phyloP scores from a whole-genome alignment of 2,329 filamentous ascomycete species.

The Fusarium camptoceras region DNA sequence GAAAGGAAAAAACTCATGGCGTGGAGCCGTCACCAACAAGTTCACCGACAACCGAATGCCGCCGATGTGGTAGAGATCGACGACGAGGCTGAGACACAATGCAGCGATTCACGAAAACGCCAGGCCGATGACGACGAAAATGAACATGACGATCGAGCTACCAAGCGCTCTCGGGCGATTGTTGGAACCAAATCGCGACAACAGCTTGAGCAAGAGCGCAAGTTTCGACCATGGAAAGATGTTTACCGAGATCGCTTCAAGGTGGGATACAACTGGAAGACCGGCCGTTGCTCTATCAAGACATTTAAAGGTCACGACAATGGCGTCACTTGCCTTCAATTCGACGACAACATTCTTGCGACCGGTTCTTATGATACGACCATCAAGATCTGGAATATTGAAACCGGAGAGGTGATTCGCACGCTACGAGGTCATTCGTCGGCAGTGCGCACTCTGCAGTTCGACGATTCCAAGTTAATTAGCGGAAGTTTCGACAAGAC shows the following conservation, averaged over 20 bases:
- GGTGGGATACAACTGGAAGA: constrained; percentile 97
- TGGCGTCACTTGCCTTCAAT: constrained; percentile 66
- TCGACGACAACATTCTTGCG: constrained; percentile 90
- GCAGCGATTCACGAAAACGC: constrained; percentile 52
- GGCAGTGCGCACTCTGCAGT: constrained; percentile 89
- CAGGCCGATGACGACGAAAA: constrained; percentile 48
- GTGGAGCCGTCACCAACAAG: constrained; percentile 86
- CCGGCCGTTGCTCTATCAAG: constrained; percentile 86
- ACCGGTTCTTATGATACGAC: constrained; percentile 96
- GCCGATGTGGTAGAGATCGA: constrained; percentile 44
- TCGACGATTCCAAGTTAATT: constrained; percentile 91
- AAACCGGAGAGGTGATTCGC: constrained; percentile 86
- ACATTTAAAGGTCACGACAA: constrained; percentile 88
- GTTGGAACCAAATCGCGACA: constrained; percentile 46
- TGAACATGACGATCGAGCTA: constrained; percentile 36
- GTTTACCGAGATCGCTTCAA: constrained; percentile 96
- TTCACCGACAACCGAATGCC: constrained; percentile 56
- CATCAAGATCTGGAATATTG: constrained; percentile 95
- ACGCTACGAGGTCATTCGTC: constrained; percentile 85
- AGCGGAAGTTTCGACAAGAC: constrained; percentile 89
- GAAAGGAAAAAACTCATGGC: constrained; percentile 89
- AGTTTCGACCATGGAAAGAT: constrained; percentile 86
- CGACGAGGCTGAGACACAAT: constrained; percentile 32
- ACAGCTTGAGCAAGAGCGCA: constrained; percentile 58
- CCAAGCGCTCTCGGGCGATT: constrained; percentile 52